These are phyloP conservation scores for Conticribra guillardii DNA, from an alignment of 108 stramenopile species.

Conservation along the genomic window DNA sequence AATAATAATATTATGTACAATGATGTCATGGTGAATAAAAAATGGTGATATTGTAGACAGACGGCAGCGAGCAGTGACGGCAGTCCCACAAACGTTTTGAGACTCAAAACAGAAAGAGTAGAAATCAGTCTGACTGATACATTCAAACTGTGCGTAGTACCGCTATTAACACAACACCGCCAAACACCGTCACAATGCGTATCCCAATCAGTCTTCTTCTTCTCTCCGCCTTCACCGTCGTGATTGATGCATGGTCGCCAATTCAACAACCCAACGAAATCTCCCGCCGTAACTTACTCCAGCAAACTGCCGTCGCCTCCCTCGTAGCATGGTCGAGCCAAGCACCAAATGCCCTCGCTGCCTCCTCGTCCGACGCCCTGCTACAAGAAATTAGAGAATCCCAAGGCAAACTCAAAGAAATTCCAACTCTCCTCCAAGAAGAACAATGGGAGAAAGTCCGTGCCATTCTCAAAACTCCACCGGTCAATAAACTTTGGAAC, in stretches of 20 bases:
- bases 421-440: conserved; percentile 57
- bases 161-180: too few species aligned
- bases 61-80: too few species aligned
- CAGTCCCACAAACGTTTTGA: too few species aligned
- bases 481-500: conserved; percentile 79
- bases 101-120: too few species aligned
- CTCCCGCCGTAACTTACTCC: background rate
- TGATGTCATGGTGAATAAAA: too few species aligned
- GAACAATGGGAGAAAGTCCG: conserved; percentile 78
- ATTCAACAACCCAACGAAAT: background rate
- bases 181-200: too few species aligned
- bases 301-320: background rate
- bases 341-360: background rate
- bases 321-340: background rate
- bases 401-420: conserved; percentile 43
- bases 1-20: too few species aligned
- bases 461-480: conserved; percentile 75
- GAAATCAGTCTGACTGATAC: too few species aligned
- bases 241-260: background rate
- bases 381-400: conserved; percentile 39
- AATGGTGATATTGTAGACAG: too few species aligned
- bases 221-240: background rate
- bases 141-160: too few species aligned
- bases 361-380: conserved; percentile 3
- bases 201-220: too few species aligned